These are phyloP conservation scores for Tagetes patula DNA, from an alignment of 129 eudicot species.

Conservation along the genomic window DNA sequence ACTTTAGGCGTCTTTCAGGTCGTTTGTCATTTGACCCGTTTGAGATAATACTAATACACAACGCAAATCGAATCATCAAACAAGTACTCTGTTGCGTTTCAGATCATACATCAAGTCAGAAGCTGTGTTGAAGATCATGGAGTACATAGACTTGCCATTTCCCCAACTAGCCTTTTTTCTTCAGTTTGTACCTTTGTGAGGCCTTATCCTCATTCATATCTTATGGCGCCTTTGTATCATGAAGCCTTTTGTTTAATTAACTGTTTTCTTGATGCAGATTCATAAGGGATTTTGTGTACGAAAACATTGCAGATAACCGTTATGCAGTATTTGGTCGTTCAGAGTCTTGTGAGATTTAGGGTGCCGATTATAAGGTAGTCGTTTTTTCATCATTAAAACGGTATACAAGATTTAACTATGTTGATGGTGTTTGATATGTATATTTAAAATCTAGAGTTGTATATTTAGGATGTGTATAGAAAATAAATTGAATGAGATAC, in stretches of 20 bases:
- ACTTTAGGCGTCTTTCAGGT: neutral
- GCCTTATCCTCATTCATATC: neutral
- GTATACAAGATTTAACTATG: neutral
- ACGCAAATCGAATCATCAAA: neutral
- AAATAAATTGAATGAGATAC: neutral
- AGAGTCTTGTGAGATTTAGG: conserved; percentile 79
- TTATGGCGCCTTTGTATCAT: neutral
- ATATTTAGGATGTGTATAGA: neutral
- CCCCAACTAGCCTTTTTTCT: conserved; percentile 94
- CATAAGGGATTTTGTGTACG: conserved; percentile 77
- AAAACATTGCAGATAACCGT: conserved; percentile 84
- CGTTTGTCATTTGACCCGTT: neutral
- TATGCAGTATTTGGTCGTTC: conserved; percentile 87
- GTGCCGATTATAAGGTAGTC: conserved; percentile 4
- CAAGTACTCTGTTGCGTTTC: conserved; percentile 28
- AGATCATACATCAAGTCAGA: conserved; percentile 95
- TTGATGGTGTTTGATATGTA: too few relatives aligned
- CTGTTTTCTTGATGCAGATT: conserved; percentile 49
- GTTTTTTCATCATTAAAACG: conserved; percentile 2
- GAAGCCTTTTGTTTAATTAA: neutral
- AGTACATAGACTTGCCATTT: conserved; percentile 89
- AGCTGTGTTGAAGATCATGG: conserved; percentile 97
- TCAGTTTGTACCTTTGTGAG: conserved; percentile 85
- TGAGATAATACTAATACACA: neutral
- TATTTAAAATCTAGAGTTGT: conserved; percentile 9